Percentiles rank a stretch among this genome's conserved stretches.
phyloP scores from a whole-genome alignment of 2,329 filamentous ascomycete genomes.

The Bipolaris victoriae region DNA sequence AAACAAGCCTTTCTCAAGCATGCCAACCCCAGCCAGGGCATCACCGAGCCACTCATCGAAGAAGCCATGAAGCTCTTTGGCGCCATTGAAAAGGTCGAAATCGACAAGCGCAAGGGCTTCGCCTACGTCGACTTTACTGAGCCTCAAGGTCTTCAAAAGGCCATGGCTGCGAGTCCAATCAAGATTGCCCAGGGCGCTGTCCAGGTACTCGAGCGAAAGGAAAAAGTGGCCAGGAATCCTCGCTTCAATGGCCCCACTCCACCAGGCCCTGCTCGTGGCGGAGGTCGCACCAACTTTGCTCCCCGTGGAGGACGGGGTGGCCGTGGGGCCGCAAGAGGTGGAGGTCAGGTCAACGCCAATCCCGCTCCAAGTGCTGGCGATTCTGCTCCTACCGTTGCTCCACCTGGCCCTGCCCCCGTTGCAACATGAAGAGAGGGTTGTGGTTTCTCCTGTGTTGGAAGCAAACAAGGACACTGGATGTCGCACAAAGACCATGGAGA shows the following conservation, averaged over 20 bases:
- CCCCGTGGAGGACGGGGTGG: slow-evolving; percentile 45
- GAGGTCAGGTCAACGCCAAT: slow-evolving; percentile 26
- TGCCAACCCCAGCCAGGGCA: slow-evolving; percentile 83
- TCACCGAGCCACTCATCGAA: slow-evolving; percentile 81
- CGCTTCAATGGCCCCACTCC: slow-evolving; percentile 37
- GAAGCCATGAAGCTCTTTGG: slow-evolving; percentile 78
- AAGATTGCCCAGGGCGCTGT: slow-evolving; percentile 84
- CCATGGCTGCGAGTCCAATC: slow-evolving; percentile 80
- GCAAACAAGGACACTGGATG: background rate
- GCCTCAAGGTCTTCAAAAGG: slow-evolving; percentile 73
- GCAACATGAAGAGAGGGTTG: slow-evolving; percentile 4
- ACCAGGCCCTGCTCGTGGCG: slow-evolving; percentile 37
- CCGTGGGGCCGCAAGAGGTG: slow-evolving; percentile 43
- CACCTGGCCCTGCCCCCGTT: slow-evolving; percentile 14
- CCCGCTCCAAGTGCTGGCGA: slow-evolving; percentile 15
- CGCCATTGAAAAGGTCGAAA: slow-evolving; percentile 78
- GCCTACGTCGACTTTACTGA: slow-evolving; percentile 90
- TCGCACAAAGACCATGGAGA: background rate
- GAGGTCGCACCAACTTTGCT: slow-evolving; percentile 41
- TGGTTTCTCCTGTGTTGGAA: background rate
- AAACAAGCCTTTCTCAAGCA: slow-evolving; percentile 64
- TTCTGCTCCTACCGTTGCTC: slow-evolving; percentile 13
- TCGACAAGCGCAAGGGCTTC: slow-evolving; percentile 93
- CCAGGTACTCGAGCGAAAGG: slow-evolving; percentile 83
- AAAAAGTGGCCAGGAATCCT: slow-evolving; percentile 50